Evolutionary conservation across 2,329 filamentous ascomycete genomes (phyloP), one percentile per base, ranked within the genome.

Genomic region (Coniochaeta sp.): DNA sequence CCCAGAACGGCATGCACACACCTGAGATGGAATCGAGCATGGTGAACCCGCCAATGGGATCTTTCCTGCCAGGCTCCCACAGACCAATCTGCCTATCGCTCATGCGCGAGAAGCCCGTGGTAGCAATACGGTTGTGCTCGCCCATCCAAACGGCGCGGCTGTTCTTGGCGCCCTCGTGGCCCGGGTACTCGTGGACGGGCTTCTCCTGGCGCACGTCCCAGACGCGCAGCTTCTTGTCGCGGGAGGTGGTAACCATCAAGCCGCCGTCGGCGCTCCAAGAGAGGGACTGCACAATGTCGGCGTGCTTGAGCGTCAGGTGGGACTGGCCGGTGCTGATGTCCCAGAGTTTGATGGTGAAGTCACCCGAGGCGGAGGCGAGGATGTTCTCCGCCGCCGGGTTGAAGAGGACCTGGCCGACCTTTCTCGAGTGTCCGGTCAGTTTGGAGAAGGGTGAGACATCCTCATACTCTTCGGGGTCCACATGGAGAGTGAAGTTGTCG

Each of bases 1-100:
- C 94, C 94, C 94, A 99, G 81, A 99, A 97, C 28, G 94, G 94
- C 89, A 99, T 96, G 79, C 91, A 95, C 54, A 99, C 91, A 67
- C 94, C 94, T 45, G 92, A 96, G 63, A 96, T 96, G 46, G 90
- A 95, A 71, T 99, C 94, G 48, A 99, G 80, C 60, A 88, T 87
- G 62, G 82, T 85, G 73, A 96, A 96, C 14, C 91, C 91, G 49
- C 89, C 91, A 62, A 97, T 86, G 48, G 94, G 94, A 62, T 95
- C 86, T 31, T 84, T 82, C 57, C 83, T 86, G 60, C 91, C 88
- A 47, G 91, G 84, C 74, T 99, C 94, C 94, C 94, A 99, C 32
- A 99, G 78, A 50, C 89, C 94, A 60, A 99, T 79, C 69, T 99
- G 94, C 51, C 94, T 85, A 73, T 99, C 94, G 67, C 94, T 97